A percentile compares a stretch with the other conserved stretches of the same genome.
Evolutionary conservation across 2,329 filamentous ascomycete genomes (phyloP).

Genomic region (Neocucurbitaria cava): DNA sequence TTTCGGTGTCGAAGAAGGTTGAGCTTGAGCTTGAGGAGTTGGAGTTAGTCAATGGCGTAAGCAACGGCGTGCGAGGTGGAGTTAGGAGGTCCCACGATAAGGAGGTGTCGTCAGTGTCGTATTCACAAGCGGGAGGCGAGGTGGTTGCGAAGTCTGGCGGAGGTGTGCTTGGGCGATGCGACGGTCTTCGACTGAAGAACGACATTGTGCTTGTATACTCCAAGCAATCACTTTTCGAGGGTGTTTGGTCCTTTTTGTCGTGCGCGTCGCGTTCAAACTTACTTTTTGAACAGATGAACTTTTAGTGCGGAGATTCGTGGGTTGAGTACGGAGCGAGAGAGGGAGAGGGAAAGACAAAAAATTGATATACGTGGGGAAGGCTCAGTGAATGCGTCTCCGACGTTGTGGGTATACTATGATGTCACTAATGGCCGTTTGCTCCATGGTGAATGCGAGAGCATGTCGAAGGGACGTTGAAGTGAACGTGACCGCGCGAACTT

Average conservation of each 20-base stretch:
- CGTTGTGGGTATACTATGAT: neutral
- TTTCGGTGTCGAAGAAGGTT: conserved; percentile 3
- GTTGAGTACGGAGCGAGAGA: neutral
- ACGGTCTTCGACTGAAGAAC: neutral
- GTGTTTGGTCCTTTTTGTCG: neutral
- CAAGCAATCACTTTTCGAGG: neutral
- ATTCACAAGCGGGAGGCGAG: neutral
- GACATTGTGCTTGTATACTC: neutral
- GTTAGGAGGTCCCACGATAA: neutral
- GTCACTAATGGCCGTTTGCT: neutral
- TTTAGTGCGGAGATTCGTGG: neutral
- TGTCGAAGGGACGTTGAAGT: neutral
- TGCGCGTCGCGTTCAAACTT: neutral
- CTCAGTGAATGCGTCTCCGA: neutral
- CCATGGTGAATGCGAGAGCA: neutral
- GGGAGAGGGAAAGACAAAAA: too few species aligned
- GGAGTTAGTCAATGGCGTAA: neutral
- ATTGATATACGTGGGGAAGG: neutral
- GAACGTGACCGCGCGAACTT: neutral
- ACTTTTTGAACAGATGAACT: neutral
- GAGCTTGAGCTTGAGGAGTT: neutral
- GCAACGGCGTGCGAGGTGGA: neutral
- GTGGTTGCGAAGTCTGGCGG: neutral
- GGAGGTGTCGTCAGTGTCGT: neutral
- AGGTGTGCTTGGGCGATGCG: neutral